Evolutionary conservation across 192 early-diverging fungal genomes (phyloP), one percentile per base, ranked within the genome.

Genomic region (Rhizoclosmatium globosum): DNA sequence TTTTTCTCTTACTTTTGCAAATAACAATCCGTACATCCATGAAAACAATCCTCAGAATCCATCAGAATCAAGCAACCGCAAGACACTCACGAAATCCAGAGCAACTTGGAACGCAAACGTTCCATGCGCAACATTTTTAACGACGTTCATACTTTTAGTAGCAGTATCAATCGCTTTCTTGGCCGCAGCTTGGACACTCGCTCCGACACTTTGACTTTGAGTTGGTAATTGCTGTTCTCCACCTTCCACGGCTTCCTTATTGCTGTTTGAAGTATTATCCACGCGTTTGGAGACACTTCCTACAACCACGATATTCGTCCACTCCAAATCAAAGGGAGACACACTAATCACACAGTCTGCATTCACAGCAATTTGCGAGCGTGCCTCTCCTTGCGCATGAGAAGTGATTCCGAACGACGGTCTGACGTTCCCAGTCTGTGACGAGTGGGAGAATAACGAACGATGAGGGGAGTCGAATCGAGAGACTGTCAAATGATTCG

Each of bases 61-160:
- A 53, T 53, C 50, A 1, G 38, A 9, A 68, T 68, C 66, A 31
- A 68, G 45, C 44, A 46, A 11, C 3, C 42, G 11, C 23, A 68
- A 42, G 15, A 68, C 66, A 68, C 15, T n/a, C 66, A 47, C 66
- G 45, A 68, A 68, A 43, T 47, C 45, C 66, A 68, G 9, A 3
- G 38, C 2, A 46, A 68, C 66, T 47, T 68, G 66, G 23, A 68
- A 68, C 38, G 66, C 44, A 68, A 45, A 68, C 15, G 66, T 68
- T 6, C 44, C 23, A 45, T 47, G 42, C 6, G 11, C 23, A 23
- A 13, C 41, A 13, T 64, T 13, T 6, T 64, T 64, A 13, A 64
- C 62, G 31, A 21, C 41, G 21, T 21, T 41, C 21, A 68, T 42
- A n/a, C 23, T 42, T 3, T 42, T 11, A 6, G 13, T 46, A 11